These are phyloP conservation scores for Ailanthus altissimus DNA, from an alignment of 345 rosid genomes.

Conservation along the genomic window DNA sequence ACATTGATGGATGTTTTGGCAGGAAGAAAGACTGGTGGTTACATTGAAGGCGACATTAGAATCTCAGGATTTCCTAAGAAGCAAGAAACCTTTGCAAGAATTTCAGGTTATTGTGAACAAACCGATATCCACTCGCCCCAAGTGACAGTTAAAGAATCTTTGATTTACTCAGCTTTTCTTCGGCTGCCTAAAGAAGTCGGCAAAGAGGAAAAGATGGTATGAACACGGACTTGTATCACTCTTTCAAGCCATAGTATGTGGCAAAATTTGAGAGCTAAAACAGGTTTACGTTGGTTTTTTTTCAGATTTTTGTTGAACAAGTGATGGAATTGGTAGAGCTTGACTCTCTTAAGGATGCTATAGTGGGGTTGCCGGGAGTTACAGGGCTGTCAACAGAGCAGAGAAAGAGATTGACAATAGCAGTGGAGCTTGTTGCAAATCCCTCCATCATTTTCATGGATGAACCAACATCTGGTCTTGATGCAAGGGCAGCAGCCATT, in stretches of 20 bases:
- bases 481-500: constrained; percentile 86
- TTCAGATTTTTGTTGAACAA: constrained; percentile 65
- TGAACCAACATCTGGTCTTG: constrained; percentile 92
- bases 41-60: constrained; percentile 79
- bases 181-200: constrained; percentile 74
- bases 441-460: constrained; percentile 94
- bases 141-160: constrained; percentile 81
- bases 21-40: constrained; percentile 91
- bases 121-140: constrained; percentile 90
- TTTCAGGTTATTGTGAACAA: constrained; percentile 92
- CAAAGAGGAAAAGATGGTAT: constrained; percentile 77
- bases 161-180: constrained; percentile 86
- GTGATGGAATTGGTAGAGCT: constrained; percentile 72
- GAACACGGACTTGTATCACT: background rate
- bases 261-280: background rate
- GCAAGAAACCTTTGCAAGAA: constrained; percentile 93
- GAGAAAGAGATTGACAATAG: constrained; percentile 79
- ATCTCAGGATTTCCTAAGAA: constrained; percentile 82
- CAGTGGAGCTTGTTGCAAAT: constrained; percentile 80
- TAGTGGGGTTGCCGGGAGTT: constrained; percentile 71
- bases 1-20: constrained; percentile 97
- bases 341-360: constrained; percentile 54
- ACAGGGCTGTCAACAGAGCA: constrained; percentile 86
- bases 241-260: background rate
- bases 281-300: background rate